Evolutionary conservation across 306 rosid genomes (phyloP), one percentile per base, ranked within the genome.

Genomic region (Lathyrus aphaca): DNA sequence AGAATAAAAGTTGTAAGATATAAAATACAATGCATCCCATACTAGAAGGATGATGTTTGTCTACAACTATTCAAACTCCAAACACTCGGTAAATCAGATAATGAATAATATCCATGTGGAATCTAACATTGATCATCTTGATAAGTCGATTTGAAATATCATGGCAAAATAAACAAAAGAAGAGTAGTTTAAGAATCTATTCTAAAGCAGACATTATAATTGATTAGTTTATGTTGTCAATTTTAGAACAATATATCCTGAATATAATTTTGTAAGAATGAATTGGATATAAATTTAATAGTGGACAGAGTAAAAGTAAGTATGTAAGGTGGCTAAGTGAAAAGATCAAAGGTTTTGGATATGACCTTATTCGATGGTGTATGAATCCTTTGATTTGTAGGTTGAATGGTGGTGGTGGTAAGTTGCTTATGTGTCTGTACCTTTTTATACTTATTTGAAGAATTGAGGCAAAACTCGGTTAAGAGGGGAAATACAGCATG

Each of bases 101-200:
- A 5, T 55, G 61, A 13, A 51, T 48, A 61, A 61, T 35, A 27
- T 13, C 63, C 27, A 4, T 23, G 65, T 69, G 59, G 37, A 14
- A 70, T 43, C 27, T 18, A 29, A 6, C 40, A 44, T 25, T 64
- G 39, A 71, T 32, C 37, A 30, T 32, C 66, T 64, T 57, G 48
- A 64, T 14, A 30, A 74, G 37, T 19, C 51, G 46, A 40, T n/a
- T 10, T 10, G 35, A 29, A 8, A 50, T 50, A 18, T 32, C 37
- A 32, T 32, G 37, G 37, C 1, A 32, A 6, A 5, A 32, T 6
- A 5, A 32, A 32, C 37, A 32, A 32, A 32, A 32, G 37, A 32
- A 32, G 37, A 32, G 8, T 32, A 32, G 37, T 32, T 32, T 32
- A 6, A 32, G 39, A 35, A 35, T 7, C 39, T 35, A 35, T 35